Conservation (phyloP, 2,329 filamentous ascomycete species). For the Neofusicoccum sp. region DNA sequence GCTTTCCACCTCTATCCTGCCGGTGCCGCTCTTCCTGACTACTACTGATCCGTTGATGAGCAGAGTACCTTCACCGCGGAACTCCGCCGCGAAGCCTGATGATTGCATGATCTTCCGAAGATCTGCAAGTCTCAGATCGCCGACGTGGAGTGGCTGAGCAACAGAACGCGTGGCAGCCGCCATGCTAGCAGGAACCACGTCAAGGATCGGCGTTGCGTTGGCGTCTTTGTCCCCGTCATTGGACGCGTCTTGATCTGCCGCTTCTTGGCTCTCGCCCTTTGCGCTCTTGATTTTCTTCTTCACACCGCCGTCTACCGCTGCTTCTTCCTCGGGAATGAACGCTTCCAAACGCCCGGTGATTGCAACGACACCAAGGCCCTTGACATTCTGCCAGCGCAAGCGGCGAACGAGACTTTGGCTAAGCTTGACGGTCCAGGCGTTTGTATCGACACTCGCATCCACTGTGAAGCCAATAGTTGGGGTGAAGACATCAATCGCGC, state of each 20-base stretch:
- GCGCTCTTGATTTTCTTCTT: slow-evolving; percentile 56
- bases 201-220: slow-evolving; percentile 54
- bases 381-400: slow-evolving; percentile 92
- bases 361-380: slow-evolving; percentile 88
- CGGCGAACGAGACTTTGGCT: slow-evolving; percentile 82
- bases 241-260: slow-evolving; percentile 41
- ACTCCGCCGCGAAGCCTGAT: slow-evolving; percentile 84
- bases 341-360: slow-evolving; percentile 73
- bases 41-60: slow-evolving; percentile 87
- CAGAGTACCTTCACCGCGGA: slow-evolving; percentile 88
- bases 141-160: slow-evolving; percentile 89
- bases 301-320: slow-evolving; percentile 42
- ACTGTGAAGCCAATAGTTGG: slow-evolving; percentile 73
- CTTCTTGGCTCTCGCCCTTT: slow-evolving; percentile 48
- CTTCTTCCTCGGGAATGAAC: slow-evolving; percentile 36
- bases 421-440: slow-evolving; percentile 93
- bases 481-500: slow-evolving; percentile 72
- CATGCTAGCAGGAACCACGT: slow-evolving; percentile 62
- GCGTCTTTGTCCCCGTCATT: slow-evolving; percentile 44
- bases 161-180: slow-evolving; percentile 74
- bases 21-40: slow-evolving; percentile 85
- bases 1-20: slow-evolving; percentile 84
- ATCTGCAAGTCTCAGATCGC: slow-evolving; percentile 87
- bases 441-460: slow-evolving; percentile 94
- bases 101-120: slow-evolving; percentile 80